Evolutionary conservation across 257 asterid genomes (phyloP), one percentile per base, ranked within the genome.

Genomic region (Ophiorrhiza pumila): DNA sequence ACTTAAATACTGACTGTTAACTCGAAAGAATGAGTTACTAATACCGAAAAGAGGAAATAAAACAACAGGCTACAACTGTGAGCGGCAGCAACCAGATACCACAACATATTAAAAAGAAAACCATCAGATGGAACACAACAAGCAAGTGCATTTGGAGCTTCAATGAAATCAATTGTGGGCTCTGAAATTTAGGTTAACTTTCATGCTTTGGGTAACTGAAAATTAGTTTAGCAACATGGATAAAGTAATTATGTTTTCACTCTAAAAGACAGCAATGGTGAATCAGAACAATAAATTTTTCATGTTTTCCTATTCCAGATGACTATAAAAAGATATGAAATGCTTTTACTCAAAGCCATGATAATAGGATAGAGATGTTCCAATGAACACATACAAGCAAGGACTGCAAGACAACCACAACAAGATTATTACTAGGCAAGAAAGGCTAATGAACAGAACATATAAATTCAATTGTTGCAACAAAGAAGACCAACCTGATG

Each of bases 401-500:
- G 49, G 42, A 49, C 17, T 29, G 34, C 1, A 1, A n/a, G 18
- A 35, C 10, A 42, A 22, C 37, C 7, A 45, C 22, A 45, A 39
- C n/a, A 68, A 46, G 41, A 20, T 10, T 68, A 43, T 58, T 31
- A 13, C 37, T 23, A 43, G 6, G 52, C 23, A 60, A 23, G 41
- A 22, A 37, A 68, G 29, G 31, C 37, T 62, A 69, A 64, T n/a
- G 31, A 15, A 10, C 23, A 41, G 41, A 39, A 50, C n/a, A 50
- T 5, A 34, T 14, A 50, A 61, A 20, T 41, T 7, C 20, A 4
- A 49, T 0, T 62, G 18, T 17, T 23, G 6, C n/a, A 37, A 69
- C 52, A 53, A 7, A 23, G 39, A 64, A 69, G 17, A 77, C 80
- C 66, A 77, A 91, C 98, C 96, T 94, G 98, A 85, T 94, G 98